These are phyloP conservation scores for Apiospora malaysiana DNA, from an alignment of 2,329 filamentous ascomycete species.

Conservation along the genomic window DNA sequence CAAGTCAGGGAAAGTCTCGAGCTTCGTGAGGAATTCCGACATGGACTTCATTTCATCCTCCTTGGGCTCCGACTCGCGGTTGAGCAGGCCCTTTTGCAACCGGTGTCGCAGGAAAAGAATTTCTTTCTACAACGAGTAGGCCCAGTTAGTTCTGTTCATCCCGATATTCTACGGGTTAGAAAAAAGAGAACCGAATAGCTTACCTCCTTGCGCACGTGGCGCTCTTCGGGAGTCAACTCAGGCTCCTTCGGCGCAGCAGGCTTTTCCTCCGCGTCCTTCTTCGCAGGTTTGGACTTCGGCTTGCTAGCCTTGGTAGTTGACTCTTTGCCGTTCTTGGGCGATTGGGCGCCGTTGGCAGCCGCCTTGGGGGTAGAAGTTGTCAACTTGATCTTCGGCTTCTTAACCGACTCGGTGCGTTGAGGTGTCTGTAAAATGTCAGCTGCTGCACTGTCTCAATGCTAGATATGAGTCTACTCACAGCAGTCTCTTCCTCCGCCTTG, in stretches of 20 bases:
- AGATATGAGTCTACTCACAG: slow-evolving; percentile 54
- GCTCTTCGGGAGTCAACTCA: slow-evolving; percentile 64
- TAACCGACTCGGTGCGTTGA: slow-evolving; percentile 65
- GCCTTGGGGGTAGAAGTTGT: slow-evolving; percentile 72
- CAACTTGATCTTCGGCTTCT: slow-evolving; percentile 72
- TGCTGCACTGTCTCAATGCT: not conserved
- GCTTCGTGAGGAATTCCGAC: slow-evolving; percentile 77
- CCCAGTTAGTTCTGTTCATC: slow-evolving; percentile 39
- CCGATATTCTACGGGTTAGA: not conserved
- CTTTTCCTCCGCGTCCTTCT: slow-evolving; percentile 62
- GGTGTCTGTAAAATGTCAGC: slow-evolving; percentile 50
- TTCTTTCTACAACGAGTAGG: slow-evolving; percentile 59
- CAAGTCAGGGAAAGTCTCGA: slow-evolving; percentile 80
- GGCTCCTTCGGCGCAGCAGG: slow-evolving; percentile 56
- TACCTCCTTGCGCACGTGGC: slow-evolving; percentile 64
- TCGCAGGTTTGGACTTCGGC: slow-evolving; percentile 60
- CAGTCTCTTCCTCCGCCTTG: slow-evolving; percentile 81
- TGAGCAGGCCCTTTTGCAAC: slow-evolving; percentile 91
- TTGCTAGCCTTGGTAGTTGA: slow-evolving; percentile 60
- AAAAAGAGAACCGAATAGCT: slow-evolving; percentile 29
- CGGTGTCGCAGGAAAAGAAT: slow-evolving; percentile 95
- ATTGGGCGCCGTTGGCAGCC: slow-evolving; percentile 62
- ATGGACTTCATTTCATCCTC: slow-evolving; percentile 82
- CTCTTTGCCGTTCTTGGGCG: slow-evolving; percentile 42
- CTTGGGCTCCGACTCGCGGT: slow-evolving; percentile 82